Evolutionary conservation across 2,329 filamentous ascomycete species (phyloP).

Genomic region (Passalora sequoiae): DNA sequence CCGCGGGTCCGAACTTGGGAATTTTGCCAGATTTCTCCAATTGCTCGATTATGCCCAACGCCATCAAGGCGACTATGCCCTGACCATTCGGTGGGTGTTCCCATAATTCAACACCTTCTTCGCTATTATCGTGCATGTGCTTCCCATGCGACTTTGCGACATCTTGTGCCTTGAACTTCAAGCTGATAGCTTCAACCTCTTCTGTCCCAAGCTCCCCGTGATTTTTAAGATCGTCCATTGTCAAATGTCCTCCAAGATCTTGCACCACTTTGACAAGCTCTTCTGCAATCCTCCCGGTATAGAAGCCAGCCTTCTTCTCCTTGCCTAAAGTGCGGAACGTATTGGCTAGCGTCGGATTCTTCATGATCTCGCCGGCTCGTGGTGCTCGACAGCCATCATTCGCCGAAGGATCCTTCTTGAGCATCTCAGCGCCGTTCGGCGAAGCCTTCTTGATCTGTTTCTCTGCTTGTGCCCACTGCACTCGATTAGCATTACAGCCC

Average conservation of each 20-base stretch:
- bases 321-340: slow-evolving; percentile 76
- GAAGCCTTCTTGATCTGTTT: slow-evolving; percentile 63
- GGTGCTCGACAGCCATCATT: slow-evolving; percentile 69
- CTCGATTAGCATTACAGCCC: background rate
- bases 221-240: slow-evolving; percentile 71
- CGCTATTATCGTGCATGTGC: slow-evolving; percentile 42
- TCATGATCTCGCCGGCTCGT: slow-evolving; percentile 77
- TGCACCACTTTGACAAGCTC: slow-evolving; percentile 72
- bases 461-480: slow-evolving; percentile 68
- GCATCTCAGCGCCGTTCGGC: slow-evolving; percentile 79
- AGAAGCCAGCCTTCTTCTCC: slow-evolving; percentile 86
- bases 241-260: slow-evolving; percentile 70
- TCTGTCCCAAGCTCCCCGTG: slow-evolving; percentile 71
- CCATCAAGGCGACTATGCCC: slow-evolving; percentile 91
- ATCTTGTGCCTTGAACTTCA: slow-evolving; percentile 53
- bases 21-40: slow-evolving; percentile 73
- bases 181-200: slow-evolving; percentile 75
- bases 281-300: slow-evolving; percentile 75
- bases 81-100: slow-evolving; percentile 96
- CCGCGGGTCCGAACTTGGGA: slow-evolving; percentile 59
- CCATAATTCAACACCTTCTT: slow-evolving; percentile 73
- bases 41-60: slow-evolving; percentile 83
- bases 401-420: slow-evolving; percentile 66
- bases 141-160: slow-evolving; percentile 49
- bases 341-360: slow-evolving; percentile 71